Evolutionary conservation across 2,329 filamentous ascomycete genomes (phyloP), one percentile per base, ranked within the genome.

Genomic region (Ascosphaera acerosa): DNA sequence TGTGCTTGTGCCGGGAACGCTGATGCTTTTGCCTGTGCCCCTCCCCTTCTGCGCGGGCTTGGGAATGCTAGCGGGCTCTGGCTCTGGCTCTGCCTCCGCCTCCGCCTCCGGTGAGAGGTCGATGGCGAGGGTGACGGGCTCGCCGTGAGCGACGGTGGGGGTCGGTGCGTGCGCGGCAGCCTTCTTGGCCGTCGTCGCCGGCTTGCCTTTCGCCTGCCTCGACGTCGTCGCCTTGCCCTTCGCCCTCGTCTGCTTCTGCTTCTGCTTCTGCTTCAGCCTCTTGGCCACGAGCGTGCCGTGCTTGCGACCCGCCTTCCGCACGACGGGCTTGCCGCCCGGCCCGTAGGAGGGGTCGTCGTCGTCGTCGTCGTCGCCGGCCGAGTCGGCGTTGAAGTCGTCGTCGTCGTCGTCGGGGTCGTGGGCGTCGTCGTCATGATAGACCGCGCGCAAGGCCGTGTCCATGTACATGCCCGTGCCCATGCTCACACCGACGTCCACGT

Each of bases 301-400:
- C 38, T 49, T 49, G 32, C 43, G 48, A 43, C 53, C 53, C 49
- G 51, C 39, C 50, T 54, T 54, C 45, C 45, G 50, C 38, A 43
- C 35, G 32, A 40, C 48, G 30, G 42, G 41, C 31, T 37, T 42
- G 33, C 50, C 50, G 38, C 49, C 47, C 29, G 50, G 50, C 31
- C 52, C 52, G 26, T 39, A 38, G 19, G 43, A 42, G 17, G 39
- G 36, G 7, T 43, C 44, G 10, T 38, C 40, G 3, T 40, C 41
- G 26, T 41, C 42, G 31, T 40, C 42, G 33, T 42, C 41, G 22
- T 48, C 42, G 33, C 51, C 51, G 34, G 55, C 47, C 39, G 53
- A 51, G 33, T 55, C 51, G 30, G 53, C 53, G 9, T 50, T 50
- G 38, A 49, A 49, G 28, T 52, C 50, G 28, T 50, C 49, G 6